Conservation (phyloP, 306 rosid genomes). For the Lotus japonicus region DNA sequence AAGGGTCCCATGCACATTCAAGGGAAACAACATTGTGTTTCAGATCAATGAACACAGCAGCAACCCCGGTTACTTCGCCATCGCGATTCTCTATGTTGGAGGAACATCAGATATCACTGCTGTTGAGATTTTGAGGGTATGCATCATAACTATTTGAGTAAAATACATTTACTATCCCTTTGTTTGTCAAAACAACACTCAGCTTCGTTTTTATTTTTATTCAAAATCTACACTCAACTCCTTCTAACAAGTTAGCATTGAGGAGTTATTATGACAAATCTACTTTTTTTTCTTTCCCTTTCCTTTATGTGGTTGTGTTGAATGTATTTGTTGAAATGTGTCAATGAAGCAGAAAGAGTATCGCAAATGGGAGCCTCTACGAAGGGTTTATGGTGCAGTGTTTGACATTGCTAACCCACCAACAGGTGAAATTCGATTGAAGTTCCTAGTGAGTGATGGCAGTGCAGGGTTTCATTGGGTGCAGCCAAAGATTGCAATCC, state of each 20-base stretch:
- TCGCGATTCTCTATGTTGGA: constrained; percentile 25
- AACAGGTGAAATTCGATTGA: constrained; percentile 30
- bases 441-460: constrained; percentile 40
- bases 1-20: constrained; percentile 40
- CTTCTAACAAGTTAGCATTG: too few species aligned
- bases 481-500: constrained; percentile 28
- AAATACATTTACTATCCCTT: too few species aligned
- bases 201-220: too few species aligned
- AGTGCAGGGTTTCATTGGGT: constrained; percentile 28
- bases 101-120: constrained; percentile 51
- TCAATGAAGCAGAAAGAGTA: constrained; percentile 14
- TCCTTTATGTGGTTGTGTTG: neutral
- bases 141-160: too few species aligned
- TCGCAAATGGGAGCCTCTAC: constrained; percentile 44
- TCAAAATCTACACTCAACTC: too few species aligned
- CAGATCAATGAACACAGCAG: constrained; percentile 52
- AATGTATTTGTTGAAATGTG: neutral
- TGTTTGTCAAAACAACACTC: too few species aligned
- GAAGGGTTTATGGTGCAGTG: constrained; percentile 57
- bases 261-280: too few species aligned
- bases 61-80: constrained; percentile 52
- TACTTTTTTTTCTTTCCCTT: too few species aligned
- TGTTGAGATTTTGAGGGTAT: constrained; percentile 52
- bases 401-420: constrained; percentile 66
- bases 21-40: constrained; percentile 22